Conservation (phyloP, 305 asterid genomes). For the Plantago lanceolata region DNA sequence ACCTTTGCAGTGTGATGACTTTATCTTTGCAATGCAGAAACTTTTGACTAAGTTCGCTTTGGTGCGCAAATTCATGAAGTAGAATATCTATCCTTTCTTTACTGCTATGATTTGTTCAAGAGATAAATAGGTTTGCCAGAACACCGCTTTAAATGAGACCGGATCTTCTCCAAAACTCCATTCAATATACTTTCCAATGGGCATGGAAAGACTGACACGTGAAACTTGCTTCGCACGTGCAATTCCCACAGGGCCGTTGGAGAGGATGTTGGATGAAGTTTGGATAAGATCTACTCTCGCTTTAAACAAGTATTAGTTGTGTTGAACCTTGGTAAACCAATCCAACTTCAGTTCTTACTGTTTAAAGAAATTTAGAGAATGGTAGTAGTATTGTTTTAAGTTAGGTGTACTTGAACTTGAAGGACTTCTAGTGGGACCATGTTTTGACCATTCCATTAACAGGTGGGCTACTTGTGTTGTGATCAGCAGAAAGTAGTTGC, state of each 20-base stretch:
- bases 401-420: background rate
- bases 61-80: conserved; percentile 4
- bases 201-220: too few species aligned
- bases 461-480: background rate
- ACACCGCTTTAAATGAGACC: too few species aligned
- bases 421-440: background rate
- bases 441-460: conserved; percentile 6
- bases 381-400: background rate
- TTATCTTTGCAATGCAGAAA: conserved; percentile 11
- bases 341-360: too few species aligned
- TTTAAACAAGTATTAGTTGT: too few species aligned
- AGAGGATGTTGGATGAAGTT: too few species aligned
- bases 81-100: background rate
- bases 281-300: too few species aligned
- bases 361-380: background rate
- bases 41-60: conserved; percentile 26
- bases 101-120: background rate
- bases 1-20: conserved; percentile 11
- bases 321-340: too few species aligned
- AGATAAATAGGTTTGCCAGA: background rate
- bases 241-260: too few species aligned
- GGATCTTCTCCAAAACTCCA: too few species aligned
- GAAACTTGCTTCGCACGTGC: too few species aligned
- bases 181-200: too few species aligned
- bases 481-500: background rate